A percentile compares a stretch with the other conserved stretches of the same genome.
Evolutionary conservation across 1,284 basidiomycete genomes (phyloP).

Genomic region (Ustilago esculenta): DNA sequence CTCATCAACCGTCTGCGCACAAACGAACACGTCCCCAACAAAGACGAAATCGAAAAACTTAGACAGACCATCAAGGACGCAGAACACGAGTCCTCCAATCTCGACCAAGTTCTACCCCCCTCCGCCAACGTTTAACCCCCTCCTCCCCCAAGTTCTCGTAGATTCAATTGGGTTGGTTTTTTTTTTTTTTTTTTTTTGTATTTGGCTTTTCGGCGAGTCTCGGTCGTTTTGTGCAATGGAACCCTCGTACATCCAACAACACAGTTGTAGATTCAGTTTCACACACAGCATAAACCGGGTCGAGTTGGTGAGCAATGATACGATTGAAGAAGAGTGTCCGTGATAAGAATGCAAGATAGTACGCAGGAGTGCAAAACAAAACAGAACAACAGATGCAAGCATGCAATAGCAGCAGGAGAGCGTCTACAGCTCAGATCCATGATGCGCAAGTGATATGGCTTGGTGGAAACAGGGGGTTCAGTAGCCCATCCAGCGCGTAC

Average conservation of each 20-base stretch:
- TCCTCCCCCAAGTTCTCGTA: too few species aligned
- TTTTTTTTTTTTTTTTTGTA: background rate
- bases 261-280: too few species aligned
- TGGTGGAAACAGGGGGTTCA: slow-evolving; percentile 2
- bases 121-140: background rate
- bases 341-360: slow-evolving; percentile 11
- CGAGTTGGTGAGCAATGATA: too few species aligned
- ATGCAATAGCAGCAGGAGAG: too few species aligned
- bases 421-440: too few species aligned
- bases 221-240: slow-evolving; percentile 6
- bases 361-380: slow-evolving; percentile 2
- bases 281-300: too few species aligned
- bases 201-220: background rate
- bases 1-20: slow-evolving; percentile 53
- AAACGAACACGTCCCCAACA: slow-evolving; percentile 38
- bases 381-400: background rate
- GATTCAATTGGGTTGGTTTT: too few species aligned
- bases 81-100: slow-evolving; percentile 41
- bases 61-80: slow-evolving; percentile 48
- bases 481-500: slow-evolving; percentile 58
- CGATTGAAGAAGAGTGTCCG: slow-evolving; percentile 1
- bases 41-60: slow-evolving; percentile 42
- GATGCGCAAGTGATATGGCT: too few species aligned
- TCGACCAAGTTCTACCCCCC: slow-evolving; percentile 44
- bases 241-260: too few species aligned